These are phyloP conservation scores for Kernera saxatilis DNA, from an alignment of 345 rosid species.

Conservation along the genomic window DNA sequence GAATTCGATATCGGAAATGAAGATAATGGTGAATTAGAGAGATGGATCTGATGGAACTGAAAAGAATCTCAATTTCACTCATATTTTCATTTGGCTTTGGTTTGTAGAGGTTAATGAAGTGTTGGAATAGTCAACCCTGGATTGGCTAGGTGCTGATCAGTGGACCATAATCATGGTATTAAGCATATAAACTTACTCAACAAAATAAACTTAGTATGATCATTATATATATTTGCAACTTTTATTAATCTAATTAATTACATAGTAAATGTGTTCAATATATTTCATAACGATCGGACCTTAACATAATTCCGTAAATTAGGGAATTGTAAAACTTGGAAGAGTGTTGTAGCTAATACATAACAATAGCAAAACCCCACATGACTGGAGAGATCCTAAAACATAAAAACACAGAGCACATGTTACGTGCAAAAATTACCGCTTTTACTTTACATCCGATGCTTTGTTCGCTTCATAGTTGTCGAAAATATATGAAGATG, in stretches of 20 bases:
- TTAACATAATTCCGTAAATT: no score
- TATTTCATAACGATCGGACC: neutral
- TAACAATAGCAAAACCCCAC: constrained; percentile 7
- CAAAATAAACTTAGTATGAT: no score
- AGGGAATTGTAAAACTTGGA: neutral
- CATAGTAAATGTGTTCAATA: neutral
- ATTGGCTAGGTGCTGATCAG: no score
- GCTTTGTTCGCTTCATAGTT: neutral
- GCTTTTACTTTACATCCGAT: neutral
- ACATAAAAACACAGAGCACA: neutral
- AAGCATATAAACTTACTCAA: neutral
- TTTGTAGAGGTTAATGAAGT: no score
- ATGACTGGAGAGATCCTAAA: neutral
- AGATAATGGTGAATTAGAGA: no score
- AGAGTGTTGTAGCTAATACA: neutral
- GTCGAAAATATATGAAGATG: neutral
- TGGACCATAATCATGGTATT: no score
- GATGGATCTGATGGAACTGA: no score
- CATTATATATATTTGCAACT: no score
- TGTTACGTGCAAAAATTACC: constrained; percentile 11
- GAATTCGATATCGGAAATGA: no score
- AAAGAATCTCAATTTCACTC: no score
- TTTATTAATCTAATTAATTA: neutral
- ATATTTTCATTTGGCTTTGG: no score
- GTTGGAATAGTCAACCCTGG: no score